Evolutionary conservation across 148 eudicot genomes (phyloP), one percentile per base, ranked within the genome.

Genomic region (Heliamphora exappendiculata): DNA sequence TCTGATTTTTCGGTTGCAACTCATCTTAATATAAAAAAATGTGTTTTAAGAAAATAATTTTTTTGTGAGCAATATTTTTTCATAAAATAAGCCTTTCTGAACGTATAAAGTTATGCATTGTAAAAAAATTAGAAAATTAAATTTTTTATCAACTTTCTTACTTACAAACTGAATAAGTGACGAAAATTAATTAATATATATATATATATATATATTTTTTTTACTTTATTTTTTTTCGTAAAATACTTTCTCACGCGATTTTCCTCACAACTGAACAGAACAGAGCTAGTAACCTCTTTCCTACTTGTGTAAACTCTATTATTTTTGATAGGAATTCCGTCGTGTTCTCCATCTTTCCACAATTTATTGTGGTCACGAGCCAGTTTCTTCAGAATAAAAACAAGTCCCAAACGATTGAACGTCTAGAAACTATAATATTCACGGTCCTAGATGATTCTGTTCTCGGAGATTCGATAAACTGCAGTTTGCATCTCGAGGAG

Each of bases 311-410:
- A 50, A 88, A 91, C 20, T 86, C 92, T 28, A 93, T 78, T 37
- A 93, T 88, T 73, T 88, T 93, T 0, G 89, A 85, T 13, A 93
- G 75, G 5, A 91, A 85, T 39, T 90, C 96, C 31, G 89, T 86
- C 24, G 96, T 82, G 67, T 86, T 86, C 16, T 94, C 92, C 47
- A 93, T 91, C 72, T 89, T 91, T 5, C 90, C 94, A 55, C 98
- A 93, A 64, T 85, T n/a, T 91, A 34, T 91, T 94, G 44, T 82
- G 93, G 74, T 93, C 91, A 17, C 86, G 86, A 19, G 98, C 92
- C 1, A 93, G 90, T 74, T 93, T 89, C 85, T 89, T 91, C 5
- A 93, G 81, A 17, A 93, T 86, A 1, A 79, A 65, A n/a, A n/a
- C n/a, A 19, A 93, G 86, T 37, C 93, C 98, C 31, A 91, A 67